Percentiles rank a stretch among this genome's conserved stretches.
Conservation (phyloP, 2,329 filamentous ascomycete species). For the Aspergillus spinulosporus region DNA sequence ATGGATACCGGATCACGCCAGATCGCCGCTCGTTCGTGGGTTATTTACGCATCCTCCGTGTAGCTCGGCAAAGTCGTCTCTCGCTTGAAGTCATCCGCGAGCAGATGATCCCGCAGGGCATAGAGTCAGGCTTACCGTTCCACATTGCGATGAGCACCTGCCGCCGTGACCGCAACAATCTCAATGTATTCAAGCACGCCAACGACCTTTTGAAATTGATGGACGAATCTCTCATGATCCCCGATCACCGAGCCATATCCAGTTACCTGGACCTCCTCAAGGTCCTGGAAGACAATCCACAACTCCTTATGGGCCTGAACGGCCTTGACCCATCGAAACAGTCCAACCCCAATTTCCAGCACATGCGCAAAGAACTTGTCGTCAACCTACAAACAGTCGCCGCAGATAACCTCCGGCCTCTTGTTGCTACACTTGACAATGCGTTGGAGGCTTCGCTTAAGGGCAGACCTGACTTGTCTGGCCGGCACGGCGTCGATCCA, state of each 20-base stretch:
- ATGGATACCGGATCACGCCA: slow-evolving; percentile 60
- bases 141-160: slow-evolving; percentile 73
- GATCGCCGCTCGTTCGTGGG: slow-evolving; percentile 70
- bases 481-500: not conserved
- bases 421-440: slow-evolving; percentile 30
- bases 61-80: slow-evolving; percentile 64
- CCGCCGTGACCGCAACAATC: slow-evolving; percentile 73
- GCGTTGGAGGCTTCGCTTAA: slow-evolving; percentile 11
- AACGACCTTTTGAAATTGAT: slow-evolving; percentile 66
- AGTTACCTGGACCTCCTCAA: slow-evolving; percentile 34
- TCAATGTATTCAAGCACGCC: slow-evolving; percentile 65
- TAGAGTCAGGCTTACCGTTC: slow-evolving; percentile 58
- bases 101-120: slow-evolving; percentile 50
- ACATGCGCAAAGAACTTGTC: slow-evolving; percentile 29
- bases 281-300: slow-evolving; percentile 28
- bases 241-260: slow-evolving; percentile 32
- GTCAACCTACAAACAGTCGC: slow-evolving; percentile 28
- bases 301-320: slow-evolving; percentile 30
- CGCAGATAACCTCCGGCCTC: slow-evolving; percentile 29
- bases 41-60: slow-evolving; percentile 67
- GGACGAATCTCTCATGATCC: slow-evolving; percentile 37
- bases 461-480: not conserved
- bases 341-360: slow-evolving; percentile 20
- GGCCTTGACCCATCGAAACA: slow-evolving; percentile 27
- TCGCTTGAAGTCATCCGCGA: slow-evolving; percentile 60